phyloP scores from a whole-genome alignment of 257 asterid species.

The Henckelia pumila region DNA sequence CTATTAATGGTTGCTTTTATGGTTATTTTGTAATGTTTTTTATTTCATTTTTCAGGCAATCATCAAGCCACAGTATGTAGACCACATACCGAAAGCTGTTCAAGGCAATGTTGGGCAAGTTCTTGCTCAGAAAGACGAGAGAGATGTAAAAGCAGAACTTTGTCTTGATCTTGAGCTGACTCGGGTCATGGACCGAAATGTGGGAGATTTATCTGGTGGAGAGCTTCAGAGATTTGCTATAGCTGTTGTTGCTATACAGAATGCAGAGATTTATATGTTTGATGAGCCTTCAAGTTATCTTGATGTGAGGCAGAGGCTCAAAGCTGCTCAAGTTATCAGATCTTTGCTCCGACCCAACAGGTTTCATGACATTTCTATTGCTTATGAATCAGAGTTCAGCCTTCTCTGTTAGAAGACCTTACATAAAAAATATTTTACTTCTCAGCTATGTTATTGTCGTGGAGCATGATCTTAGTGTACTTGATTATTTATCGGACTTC shows the following conservation, averaged over 20 bases:
- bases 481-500: slow-evolving; percentile 92
- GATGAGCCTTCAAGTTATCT: slow-evolving; percentile 99
- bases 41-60: slow-evolving; percentile 56
- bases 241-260: slow-evolving; percentile 88
- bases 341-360: slow-evolving; percentile 92
- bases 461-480: slow-evolving; percentile 96
- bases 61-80: slow-evolving; percentile 97
- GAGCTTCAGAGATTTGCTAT: slow-evolving; percentile 99
- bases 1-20: slow-evolving; percentile 5
- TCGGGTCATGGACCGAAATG: slow-evolving; percentile 95
- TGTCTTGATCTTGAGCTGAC: slow-evolving; percentile 82
- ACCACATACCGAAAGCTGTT: slow-evolving; percentile 97
- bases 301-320: slow-evolving; percentile 97
- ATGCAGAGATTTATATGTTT: slow-evolving; percentile 97
- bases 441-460: slow-evolving; percentile 91
- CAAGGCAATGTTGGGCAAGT: slow-evolving; percentile 99
- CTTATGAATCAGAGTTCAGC: slow-evolving; percentile 7
- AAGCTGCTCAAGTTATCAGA: slow-evolving; percentile 94
- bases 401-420: slow-evolving; percentile 4
- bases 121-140: slow-evolving; percentile 93
- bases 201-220: slow-evolving; percentile 97
- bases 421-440: slow-evolving; percentile 21
- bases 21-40: slow-evolving; percentile 6
- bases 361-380: slow-evolving; percentile 32
- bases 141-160: slow-evolving; percentile 66